phyloP scores from a whole-genome alignment of 768 basidiomycete species.

The Lentinula edodes region DNA sequence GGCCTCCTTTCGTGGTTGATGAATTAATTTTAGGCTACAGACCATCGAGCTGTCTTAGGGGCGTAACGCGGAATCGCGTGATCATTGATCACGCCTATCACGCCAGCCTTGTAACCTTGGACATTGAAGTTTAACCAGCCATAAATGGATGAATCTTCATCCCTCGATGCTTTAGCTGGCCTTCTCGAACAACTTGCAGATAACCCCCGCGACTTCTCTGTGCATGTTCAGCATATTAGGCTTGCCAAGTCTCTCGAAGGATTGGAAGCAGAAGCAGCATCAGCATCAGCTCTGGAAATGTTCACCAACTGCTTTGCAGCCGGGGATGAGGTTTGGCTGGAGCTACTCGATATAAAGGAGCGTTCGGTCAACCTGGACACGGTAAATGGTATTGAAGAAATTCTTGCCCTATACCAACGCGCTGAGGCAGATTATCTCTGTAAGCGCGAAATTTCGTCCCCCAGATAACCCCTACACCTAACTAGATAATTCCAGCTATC shows the following conservation, averaged over 20 bases:
- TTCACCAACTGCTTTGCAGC: conserved; percentile 56
- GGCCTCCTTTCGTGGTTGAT: no score
- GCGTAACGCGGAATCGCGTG: no score
- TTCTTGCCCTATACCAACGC: conserved; percentile 55
- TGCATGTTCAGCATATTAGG: conserved; percentile 65
- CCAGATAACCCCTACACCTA: conserved; percentile 6
- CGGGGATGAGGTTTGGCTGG: conserved; percentile 71
- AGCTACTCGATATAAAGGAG: conserved; percentile 53
- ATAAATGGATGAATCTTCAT: conserved; percentile 51
- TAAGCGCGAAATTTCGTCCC: conserved; percentile 32
- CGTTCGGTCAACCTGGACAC: conserved; percentile 46
- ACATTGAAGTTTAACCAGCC: background rate
- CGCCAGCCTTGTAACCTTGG: no score
- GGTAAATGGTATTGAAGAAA: conserved; percentile 42
- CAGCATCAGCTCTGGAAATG: conserved; percentile 54
- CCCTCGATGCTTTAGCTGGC: conserved; percentile 59
- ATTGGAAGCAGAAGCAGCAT: conserved; percentile 51
- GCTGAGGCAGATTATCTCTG: conserved; percentile 80
- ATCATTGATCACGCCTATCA: no score
- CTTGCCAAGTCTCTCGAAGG: conserved; percentile 50
- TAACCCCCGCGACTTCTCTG: conserved; percentile 53
- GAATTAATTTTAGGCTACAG: no score
- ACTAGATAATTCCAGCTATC: conserved; percentile 49
- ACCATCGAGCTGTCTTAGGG: no score
- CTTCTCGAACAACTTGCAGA: conserved; percentile 53